Evolutionary conservation across 495 filamentous ascomycete genomes (phyloP).

Genomic region (Neurospora sp.): DNA sequence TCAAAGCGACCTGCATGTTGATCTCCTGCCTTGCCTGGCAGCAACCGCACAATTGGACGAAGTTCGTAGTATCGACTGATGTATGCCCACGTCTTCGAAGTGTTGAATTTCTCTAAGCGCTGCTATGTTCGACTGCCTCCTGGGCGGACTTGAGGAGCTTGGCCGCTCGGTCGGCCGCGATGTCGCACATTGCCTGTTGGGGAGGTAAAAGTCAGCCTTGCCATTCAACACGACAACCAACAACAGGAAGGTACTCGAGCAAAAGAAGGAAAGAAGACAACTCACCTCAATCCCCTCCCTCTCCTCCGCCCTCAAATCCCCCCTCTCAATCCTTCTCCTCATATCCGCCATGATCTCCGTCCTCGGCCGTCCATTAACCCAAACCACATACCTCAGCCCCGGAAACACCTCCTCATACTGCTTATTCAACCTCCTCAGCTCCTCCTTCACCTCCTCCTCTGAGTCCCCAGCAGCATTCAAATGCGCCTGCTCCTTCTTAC

Average conservation of each 20-base stretch:
- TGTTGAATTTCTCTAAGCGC: neutral
- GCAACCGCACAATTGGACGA: neutral
- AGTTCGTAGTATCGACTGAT: neutral
- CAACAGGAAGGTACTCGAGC: too few relatives aligned
- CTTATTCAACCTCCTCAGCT: conserved; percentile 56
- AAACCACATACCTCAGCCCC: conserved; percentile 82
- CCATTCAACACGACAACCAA: too few relatives aligned
- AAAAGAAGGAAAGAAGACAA: neutral
- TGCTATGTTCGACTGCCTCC: conserved; percentile 6
- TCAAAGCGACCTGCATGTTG: neutral
- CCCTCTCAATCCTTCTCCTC: conserved; percentile 60
- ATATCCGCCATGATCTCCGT: conserved; percentile 77
- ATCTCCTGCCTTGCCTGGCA: neutral
- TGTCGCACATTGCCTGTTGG: conserved; percentile 40
- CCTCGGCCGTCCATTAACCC: conserved; percentile 75
- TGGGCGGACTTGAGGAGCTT: conserved; percentile 26
- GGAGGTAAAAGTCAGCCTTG: neutral
- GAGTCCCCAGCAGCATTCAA: conserved; percentile 31
- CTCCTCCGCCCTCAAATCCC: conserved; percentile 57
- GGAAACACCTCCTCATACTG: conserved; percentile 80
- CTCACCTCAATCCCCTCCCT: conserved; percentile 66
- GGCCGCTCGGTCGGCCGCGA: conserved; percentile 33
- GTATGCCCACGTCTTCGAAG: neutral
- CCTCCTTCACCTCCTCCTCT: conserved; percentile 42
- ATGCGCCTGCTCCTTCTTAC: conserved; percentile 68